Percentiles rank a stretch among this genome's conserved stretches.
These are phyloP conservation scores for Sequoia sempervirens DNA, from an alignment of 75 land plant genomes.

Conservation along the genomic window DNA sequence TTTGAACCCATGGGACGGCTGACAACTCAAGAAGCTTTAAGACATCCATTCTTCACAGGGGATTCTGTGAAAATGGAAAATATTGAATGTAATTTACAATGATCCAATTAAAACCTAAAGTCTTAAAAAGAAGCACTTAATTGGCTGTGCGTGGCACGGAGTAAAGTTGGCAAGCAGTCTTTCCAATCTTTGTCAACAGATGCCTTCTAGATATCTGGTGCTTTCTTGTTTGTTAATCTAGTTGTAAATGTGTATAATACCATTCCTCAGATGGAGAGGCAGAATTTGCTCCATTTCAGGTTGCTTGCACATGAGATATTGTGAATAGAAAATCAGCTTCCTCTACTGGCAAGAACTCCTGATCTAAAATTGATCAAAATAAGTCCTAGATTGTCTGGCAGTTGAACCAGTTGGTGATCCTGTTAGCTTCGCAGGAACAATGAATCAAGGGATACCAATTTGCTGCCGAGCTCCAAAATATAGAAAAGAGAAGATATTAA, in stretches of 20 bases:
- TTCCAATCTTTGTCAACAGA: not conserved
- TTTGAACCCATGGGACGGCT: constrained; percentile 71
- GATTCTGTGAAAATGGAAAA: not conserved
- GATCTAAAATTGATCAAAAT: not conserved
- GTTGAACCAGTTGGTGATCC: not conserved
- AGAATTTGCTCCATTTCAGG: not conserved
- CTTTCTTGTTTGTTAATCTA: not conserved
- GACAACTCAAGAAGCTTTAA: constrained; percentile 74
- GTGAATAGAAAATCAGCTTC: not conserved
- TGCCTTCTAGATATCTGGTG: not conserved
- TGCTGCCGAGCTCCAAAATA: too few species aligned
- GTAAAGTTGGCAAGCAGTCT: not conserved
- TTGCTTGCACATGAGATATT: not conserved
- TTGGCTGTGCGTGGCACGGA: not conserved
- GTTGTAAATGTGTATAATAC: not conserved
- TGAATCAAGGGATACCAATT: not conserved
- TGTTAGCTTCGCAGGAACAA: not conserved
- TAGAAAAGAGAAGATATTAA: too few species aligned
- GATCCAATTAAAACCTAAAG: not conserved
- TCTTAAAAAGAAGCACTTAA: not conserved
- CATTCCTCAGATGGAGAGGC: not conserved
- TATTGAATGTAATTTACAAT: not conserved
- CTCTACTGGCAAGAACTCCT: not conserved
- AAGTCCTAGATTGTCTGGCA: not conserved
- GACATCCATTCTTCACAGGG: constrained; percentile 68